Conservation (phyloP, 2,329 filamentous ascomycete genomes). For the Epichloe aotearoae region DNA sequence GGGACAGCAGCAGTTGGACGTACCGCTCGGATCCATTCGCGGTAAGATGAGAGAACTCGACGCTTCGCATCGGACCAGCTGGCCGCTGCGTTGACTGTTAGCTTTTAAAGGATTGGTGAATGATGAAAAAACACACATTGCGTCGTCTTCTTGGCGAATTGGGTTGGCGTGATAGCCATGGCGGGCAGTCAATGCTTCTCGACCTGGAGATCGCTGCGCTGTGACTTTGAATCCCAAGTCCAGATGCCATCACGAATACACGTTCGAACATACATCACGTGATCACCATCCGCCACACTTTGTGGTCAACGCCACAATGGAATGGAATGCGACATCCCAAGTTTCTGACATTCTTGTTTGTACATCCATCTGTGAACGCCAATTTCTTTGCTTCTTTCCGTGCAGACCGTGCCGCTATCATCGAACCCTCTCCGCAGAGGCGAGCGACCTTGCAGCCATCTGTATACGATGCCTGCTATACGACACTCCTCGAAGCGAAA, state of each 20-base stretch:
- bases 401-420: neutral
- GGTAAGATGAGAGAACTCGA: constrained; percentile 79
- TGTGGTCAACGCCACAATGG: constrained; percentile 8
- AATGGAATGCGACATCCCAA: neutral
- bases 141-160: constrained; percentile 70
- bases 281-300: constrained; percentile 4
- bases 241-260: constrained; percentile 1
- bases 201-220: constrained; percentile 14
- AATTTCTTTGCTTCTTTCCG: neutral
- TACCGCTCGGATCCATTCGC: constrained; percentile 94
- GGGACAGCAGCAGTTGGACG: constrained; percentile 27
- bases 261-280: constrained; percentile 16
- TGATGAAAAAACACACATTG: constrained; percentile 46
- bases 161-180: constrained; percentile 87
- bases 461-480: constrained; percentile 57
- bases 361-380: neutral
- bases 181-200: constrained; percentile 30
- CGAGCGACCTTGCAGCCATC: neutral
- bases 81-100: constrained; percentile 47
- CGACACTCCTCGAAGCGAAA: constrained; percentile 65
- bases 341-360: neutral
- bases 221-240: constrained; percentile 14
- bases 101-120: constrained; percentile 9
- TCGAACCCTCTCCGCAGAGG: neutral
- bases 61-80: constrained; percentile 82